Evolutionary conservation across 352 stramenopile genomes (phyloP).

Genomic region (Pythium pectinolyticum): DNA sequence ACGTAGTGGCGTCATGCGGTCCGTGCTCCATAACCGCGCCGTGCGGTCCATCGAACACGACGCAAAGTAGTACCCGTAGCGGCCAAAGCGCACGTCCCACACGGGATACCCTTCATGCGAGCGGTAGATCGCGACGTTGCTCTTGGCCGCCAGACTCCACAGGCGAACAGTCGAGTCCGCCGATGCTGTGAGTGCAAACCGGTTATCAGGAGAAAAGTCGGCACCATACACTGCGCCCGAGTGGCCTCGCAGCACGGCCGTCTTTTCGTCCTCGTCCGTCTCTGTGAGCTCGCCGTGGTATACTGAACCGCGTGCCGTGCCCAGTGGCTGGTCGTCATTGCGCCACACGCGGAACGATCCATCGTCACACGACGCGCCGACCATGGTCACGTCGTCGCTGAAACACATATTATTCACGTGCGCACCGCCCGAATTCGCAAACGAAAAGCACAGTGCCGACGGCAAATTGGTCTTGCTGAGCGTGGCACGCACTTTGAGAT

Average conservation of each 20-base stretch:
- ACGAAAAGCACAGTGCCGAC: slow-evolving; percentile 74
- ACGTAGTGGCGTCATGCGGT: slow-evolving; percentile 89
- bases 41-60: slow-evolving; percentile 93
- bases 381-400: slow-evolving; percentile 75
- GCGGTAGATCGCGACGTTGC: slow-evolving; percentile 75
- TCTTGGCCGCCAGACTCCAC: slow-evolving; percentile 84
- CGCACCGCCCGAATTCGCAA: slow-evolving; percentile 66
- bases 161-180: slow-evolving; percentile 80
- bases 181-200: slow-evolving; percentile 79
- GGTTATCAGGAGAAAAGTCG: slow-evolving; percentile 84
- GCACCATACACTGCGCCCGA: slow-evolving; percentile 83
- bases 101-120: slow-evolving; percentile 78
- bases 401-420: slow-evolving; percentile 86
- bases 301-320: slow-evolving; percentile 58
- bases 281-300: slow-evolving; percentile 53
- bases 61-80: slow-evolving; percentile 94
- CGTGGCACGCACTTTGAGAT: slow-evolving; percentile 51
- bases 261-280: slow-evolving; percentile 71
- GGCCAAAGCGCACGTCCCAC: slow-evolving; percentile 91
- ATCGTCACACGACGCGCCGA: slow-evolving; percentile 71
- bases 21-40: slow-evolving; percentile 92
- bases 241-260: slow-evolving; percentile 69
- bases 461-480: slow-evolving; percentile 58
- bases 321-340: slow-evolving; percentile 76
- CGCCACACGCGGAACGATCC: slow-evolving; percentile 80